These are phyloP conservation scores for Plasmopara muralis DNA, from an alignment of 352 stramenopile species.

Conservation along the genomic window DNA sequence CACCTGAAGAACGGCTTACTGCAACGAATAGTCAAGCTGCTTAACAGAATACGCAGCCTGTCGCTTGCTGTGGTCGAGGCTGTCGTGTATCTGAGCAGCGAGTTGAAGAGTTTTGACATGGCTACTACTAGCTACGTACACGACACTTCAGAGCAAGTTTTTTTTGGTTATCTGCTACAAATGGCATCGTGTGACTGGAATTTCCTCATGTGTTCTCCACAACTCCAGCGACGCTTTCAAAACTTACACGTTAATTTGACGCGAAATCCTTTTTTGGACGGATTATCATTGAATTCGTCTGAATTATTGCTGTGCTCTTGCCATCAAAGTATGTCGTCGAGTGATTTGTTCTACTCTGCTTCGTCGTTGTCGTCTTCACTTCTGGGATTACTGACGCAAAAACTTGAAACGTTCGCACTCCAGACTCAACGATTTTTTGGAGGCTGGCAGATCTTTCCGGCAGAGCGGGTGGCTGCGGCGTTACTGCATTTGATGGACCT, in stretches of 20 bases:
- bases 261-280: conserved; percentile 60
- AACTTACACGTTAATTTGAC: conserved; percentile 35
- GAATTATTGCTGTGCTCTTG: conserved; percentile 65
- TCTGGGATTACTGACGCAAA: conserved; percentile 42
- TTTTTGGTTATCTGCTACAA: conserved; percentile 37
- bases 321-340: conserved; percentile 25
- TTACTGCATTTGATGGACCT: conserved; percentile 51
- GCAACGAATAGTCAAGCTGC: conserved; percentile 32
- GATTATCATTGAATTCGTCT: conserved; percentile 55
- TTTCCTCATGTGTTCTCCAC: conserved; percentile 28
- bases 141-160: conserved; percentile 36
- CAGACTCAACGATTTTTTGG: conserved; percentile 34
- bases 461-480: conserved; percentile 39
- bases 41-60: conserved; percentile 56
- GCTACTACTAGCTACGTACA: conserved; percentile 9
- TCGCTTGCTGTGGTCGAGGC: conserved; percentile 62
- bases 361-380: conserved; percentile 34
- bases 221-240: conserved; percentile 38
- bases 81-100: conserved; percentile 44
- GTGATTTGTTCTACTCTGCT: conserved; percentile 26
- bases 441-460: conserved; percentile 52
- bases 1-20: conserved; percentile 21
- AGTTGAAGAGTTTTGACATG: conserved; percentile 11
- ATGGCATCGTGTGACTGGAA: conserved; percentile 47
- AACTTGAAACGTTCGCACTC: conserved; percentile 47